Base-by-base conservation (phyloP, 2,329 filamentous ascomycete genomes). In the Seiridium unicorne region DNA sequence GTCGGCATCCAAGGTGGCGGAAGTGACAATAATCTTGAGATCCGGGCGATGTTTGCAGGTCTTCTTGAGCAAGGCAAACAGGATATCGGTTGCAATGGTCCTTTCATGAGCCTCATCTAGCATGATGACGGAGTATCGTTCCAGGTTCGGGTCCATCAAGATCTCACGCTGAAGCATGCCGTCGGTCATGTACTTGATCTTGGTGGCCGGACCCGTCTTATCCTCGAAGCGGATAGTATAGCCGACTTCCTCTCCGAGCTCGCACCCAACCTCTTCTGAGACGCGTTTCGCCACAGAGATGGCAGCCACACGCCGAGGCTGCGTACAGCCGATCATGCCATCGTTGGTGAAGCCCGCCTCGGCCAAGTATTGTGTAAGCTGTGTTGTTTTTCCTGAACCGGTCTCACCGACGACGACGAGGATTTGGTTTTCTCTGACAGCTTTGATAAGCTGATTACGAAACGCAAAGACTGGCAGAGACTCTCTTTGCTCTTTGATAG, bases 131-230 rank as follows among this genome's bases (percentile, higher is more conserved):
- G 93, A 96, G 72, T 99, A 99, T 65, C 91, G 87, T 70, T 85
- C 90, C 65, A 99, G 79, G 68, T 97, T 90, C 0, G 93, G 91
- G 72, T 99, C 95, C 66, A 97, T 84, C 56, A 99, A 83, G 72
- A 97, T 93, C 77, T 99, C 95, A 79, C 95, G 86, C 77, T 97
- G 89, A 73, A 99, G 85, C 91, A 98, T 98, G 75, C 95, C 95
- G 70, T 99, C 95, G 13, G 95, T 99, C 94, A 99, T 97, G 79
- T 99, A 99, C 79, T 99, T 99, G 80, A 99, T 97, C 71, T 89
- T 92, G 1, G 95, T 99, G 18, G 89, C 84, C 2, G 92, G 87
- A 64, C 89, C 91, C 0, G 94, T 97, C 72, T 89, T 91, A 76
- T 99, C 95, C 71, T 99, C 95, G 72, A 99, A 99, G 73, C 95